Conservation (phyloP, 73 alveolate genomes). For the Effrenium voratum region DNA sequence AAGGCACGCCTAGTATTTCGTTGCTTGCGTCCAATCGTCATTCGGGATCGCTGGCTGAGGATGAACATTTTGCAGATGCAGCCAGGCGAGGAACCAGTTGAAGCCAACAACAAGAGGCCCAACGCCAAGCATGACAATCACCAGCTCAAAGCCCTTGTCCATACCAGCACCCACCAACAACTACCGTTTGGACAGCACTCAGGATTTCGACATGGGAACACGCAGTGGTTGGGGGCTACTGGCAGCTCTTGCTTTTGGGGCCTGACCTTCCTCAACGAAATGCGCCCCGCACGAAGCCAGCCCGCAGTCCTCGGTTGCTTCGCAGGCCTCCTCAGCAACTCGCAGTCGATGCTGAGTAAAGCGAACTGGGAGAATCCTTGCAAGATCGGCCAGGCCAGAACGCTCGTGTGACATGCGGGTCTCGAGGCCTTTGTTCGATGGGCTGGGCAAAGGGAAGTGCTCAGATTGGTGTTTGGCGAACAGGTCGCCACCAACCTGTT, state of each 20-base stretch:
- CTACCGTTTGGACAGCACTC: neutral
- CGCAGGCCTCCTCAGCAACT: slow-evolving; percentile 80
- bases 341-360: slow-evolving; percentile 46
- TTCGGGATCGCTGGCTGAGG: neutral
- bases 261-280: too few relatives aligned
- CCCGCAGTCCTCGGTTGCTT: too few relatives aligned
- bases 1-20: too few relatives aligned
- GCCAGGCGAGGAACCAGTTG: slow-evolving; percentile 13
- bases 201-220: neutral
- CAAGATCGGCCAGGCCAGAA: slow-evolving; percentile 38
- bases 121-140: neutral
- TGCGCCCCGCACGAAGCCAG: too few relatives aligned
- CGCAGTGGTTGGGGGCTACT: neutral
- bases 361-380: slow-evolving; percentile 60
- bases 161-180: neutral
- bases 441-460: neutral
- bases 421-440: neutral
- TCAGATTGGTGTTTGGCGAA: neutral
- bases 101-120: neutral
- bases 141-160: neutral
- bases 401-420: neutral
- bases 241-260: too few relatives aligned
- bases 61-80: slow-evolving; percentile 83
- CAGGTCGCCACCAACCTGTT: slow-evolving; percentile 68
- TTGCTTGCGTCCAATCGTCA: too few relatives aligned